Conservation (phyloP, 257 asterid species). For the Linderniella brevidens region DNA sequence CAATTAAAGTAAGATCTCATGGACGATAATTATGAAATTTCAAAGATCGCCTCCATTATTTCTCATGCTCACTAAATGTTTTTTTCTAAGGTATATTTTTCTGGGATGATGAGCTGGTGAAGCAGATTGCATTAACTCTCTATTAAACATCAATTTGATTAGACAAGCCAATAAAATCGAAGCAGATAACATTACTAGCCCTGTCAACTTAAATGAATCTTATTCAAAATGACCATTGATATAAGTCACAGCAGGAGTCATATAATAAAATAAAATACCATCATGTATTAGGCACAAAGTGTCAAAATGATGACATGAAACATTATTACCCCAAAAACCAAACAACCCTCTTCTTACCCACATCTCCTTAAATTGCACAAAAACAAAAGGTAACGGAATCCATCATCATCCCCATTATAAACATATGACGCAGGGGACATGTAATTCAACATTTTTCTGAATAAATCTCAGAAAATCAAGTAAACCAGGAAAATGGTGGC, state of each 20-base stretch:
- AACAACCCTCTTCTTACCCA: slow-evolving; percentile 14
- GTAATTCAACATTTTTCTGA: too few species aligned
- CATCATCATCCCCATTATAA: too few species aligned
- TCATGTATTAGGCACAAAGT: too few species aligned
- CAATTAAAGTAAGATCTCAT: too few species aligned
- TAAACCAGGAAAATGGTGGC: too few species aligned
- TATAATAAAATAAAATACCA: too few species aligned
- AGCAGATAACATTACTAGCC: slow-evolving; percentile 7
- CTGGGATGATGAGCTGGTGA: neutral
- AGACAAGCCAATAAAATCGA: slow-evolving; percentile 11
- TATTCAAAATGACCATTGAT: too few species aligned
- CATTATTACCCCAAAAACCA: slow-evolving; percentile 8
- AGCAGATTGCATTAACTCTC: slow-evolving; percentile 7
- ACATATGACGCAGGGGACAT: too few species aligned
- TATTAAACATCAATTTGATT: slow-evolving; percentile 8
- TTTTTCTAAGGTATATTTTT: neutral
- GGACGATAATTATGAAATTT: too few species aligned
- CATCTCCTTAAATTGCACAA: slow-evolving; percentile 19
- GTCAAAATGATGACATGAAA: too few species aligned
- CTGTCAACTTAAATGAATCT: slow-evolving; percentile 9
- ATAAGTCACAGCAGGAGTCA: neutral
- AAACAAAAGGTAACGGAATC: slow-evolving; percentile 7
- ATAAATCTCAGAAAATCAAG: neutral
- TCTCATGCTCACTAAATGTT: neutral
- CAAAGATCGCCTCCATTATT: neutral